Evolutionary conservation across 495 filamentous ascomycete species (phyloP).

Genomic region (Neohortaea acidophila): DNA sequence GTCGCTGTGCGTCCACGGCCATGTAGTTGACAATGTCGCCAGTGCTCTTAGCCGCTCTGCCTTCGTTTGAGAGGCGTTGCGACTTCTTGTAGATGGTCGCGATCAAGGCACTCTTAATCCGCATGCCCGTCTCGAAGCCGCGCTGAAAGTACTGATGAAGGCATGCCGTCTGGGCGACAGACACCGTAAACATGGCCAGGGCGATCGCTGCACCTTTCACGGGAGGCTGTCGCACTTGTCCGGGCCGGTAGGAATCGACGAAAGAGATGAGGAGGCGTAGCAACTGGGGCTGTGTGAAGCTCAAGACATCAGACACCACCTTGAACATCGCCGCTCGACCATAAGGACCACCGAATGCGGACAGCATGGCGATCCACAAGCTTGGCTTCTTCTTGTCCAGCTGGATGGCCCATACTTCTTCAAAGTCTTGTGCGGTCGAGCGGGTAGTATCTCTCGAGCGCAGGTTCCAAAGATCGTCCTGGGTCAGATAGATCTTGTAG

Average conservation of each 20-base stretch:
- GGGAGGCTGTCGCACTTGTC: conserved; percentile 51
- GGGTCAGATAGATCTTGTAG: conserved; percentile 79
- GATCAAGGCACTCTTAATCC: conserved; percentile 77
- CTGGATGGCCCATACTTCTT: conserved; percentile 63
- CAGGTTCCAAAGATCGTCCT: conserved; percentile 94
- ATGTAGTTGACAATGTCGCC: conserved; percentile 99
- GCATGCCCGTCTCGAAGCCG: conserved; percentile 90
- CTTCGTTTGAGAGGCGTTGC: conserved; percentile 81
- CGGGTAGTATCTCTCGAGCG: conserved; percentile 65
- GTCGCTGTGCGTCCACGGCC: conserved; percentile 89
- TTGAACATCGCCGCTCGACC: conserved; percentile 70
- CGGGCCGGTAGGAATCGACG: conserved; percentile 55
- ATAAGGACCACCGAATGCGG: conserved; percentile 73
- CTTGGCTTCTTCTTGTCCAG: conserved; percentile 60
- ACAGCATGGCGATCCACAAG: conserved; percentile 84
- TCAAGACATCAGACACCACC: conserved; percentile 61
- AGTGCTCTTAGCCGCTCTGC: conserved; percentile 75
- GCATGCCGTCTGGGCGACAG: conserved; percentile 62
- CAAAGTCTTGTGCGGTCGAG: conserved; percentile 48
- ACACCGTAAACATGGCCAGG: conserved; percentile 79
- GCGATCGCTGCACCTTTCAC: conserved; percentile 78
- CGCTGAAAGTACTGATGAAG: conserved; percentile 95
- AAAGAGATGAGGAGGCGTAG: conserved; percentile 73
- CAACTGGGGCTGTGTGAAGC: conserved; percentile 85
- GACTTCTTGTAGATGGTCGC: conserved; percentile 87